Percentiles rank a stretch among this genome's conserved stretches.
These are phyloP conservation scores for Aspergillus fischeri DNA, from an alignment of 2,329 filamentous ascomycete genomes.

Conservation along the genomic window DNA sequence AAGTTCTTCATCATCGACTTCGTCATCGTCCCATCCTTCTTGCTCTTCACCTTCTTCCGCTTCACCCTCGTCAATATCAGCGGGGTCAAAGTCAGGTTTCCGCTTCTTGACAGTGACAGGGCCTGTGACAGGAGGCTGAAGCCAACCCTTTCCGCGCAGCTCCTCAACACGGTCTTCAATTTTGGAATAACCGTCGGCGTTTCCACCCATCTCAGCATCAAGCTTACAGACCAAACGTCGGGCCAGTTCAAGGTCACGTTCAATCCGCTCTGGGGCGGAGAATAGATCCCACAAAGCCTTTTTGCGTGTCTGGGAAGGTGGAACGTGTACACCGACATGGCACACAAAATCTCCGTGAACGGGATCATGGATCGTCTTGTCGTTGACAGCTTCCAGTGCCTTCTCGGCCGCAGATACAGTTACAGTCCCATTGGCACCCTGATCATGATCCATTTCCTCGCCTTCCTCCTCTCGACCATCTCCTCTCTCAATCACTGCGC, in stretches of 20 bases:
- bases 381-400: conserved; percentile 89
- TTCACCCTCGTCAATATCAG: conserved; percentile 50
- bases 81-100: conserved; percentile 45
- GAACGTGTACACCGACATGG: conserved; percentile 93
- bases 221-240: conserved; percentile 78
- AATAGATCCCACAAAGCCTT: conserved; percentile 97
- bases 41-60: conserved; percentile 80
- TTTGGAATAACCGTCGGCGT: conserved; percentile 71
- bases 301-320: conserved; percentile 78
- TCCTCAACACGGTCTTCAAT: conserved; percentile 86
- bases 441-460: conserved; percentile 47
- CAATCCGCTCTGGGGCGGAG: conserved; percentile 87
- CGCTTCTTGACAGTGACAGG: conserved; percentile 51
- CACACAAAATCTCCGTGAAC: conserved; percentile 93
- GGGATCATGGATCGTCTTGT: conserved; percentile 94
- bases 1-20: conserved; percentile 84
- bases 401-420: conserved; percentile 65
- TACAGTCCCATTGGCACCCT: conserved; percentile 27
- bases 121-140: conserved; percentile 59
- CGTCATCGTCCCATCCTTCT: conserved; percentile 62
- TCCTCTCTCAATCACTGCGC: conserved; percentile 63
- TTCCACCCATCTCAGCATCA: conserved; percentile 74
- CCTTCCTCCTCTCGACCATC: conserved; percentile 67
- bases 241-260: conserved; percentile 81
- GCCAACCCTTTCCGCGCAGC: conserved; percentile 67